Evolutionary conservation across 768 basidiomycete genomes (phyloP).

Genomic region (Russula abietina): DNA sequence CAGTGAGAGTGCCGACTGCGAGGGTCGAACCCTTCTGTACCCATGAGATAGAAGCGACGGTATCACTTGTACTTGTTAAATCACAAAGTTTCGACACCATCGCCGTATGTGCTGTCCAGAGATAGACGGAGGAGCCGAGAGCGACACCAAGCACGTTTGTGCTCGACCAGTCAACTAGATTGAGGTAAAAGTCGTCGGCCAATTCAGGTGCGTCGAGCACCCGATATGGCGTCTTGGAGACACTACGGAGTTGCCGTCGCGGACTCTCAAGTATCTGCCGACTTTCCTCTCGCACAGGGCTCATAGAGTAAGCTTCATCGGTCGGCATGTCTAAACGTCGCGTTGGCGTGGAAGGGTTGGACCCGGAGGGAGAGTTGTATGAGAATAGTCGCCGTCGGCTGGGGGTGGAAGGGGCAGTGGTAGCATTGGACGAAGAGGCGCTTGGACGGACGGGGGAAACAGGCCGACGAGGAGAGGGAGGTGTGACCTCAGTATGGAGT

Average conservation of each 20-base stretch:
- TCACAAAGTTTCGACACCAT: slow-evolving; percentile 90
- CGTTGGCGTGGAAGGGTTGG: slow-evolving; percentile 49
- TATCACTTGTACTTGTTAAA: slow-evolving; percentile 54
- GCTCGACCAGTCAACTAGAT: slow-evolving; percentile 94
- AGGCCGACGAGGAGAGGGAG: slow-evolving; percentile 56
- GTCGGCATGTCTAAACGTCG: slow-evolving; percentile 74
- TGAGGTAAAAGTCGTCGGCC: slow-evolving; percentile 97
- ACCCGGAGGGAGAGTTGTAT: slow-evolving; percentile 54
- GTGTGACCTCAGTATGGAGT: slow-evolving; percentile 72
- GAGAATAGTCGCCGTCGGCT: slow-evolving; percentile 57
- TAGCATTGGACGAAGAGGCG: slow-evolving; percentile 27
- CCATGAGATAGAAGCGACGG: slow-evolving; percentile 87
- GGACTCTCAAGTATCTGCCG: slow-evolving; percentile 81
- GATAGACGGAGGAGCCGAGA: slow-evolving; percentile 85
- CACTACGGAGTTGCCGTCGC: slow-evolving; percentile 68
- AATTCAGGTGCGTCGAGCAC: slow-evolving; percentile 96
- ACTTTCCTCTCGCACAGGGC: slow-evolving; percentile 80
- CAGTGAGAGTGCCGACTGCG: slow-evolving; percentile 89
- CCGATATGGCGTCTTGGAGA: slow-evolving; percentile 93
- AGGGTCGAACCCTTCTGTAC: slow-evolving; percentile 88
- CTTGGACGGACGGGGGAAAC: slow-evolving; percentile 45
- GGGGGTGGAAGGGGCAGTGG: slow-evolving; percentile 38
- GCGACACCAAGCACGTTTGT: slow-evolving; percentile 95
- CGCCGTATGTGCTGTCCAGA: slow-evolving; percentile 95
- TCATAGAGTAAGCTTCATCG: slow-evolving; percentile 85